A percentile compares a stretch with the other conserved stretches of the same genome.
phyloP scores from a whole-genome alignment of 2,329 filamentous ascomycete genomes.

The Colletotrichum sp. region DNA sequence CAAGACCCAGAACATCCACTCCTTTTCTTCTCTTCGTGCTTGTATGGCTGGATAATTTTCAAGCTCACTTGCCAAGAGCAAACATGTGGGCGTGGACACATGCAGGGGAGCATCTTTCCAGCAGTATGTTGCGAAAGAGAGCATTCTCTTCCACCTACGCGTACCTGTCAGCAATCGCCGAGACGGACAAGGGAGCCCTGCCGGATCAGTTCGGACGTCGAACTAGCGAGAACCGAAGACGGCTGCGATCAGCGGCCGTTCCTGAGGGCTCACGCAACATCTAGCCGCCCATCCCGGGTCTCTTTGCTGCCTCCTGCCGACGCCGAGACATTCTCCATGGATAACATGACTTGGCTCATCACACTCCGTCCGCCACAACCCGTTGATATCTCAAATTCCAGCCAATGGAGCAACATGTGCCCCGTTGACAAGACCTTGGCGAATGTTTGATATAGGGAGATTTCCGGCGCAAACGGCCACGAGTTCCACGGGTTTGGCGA shows the following conservation, averaged over 20 bases:
- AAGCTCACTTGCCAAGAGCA: neutral
- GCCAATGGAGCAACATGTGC: neutral
- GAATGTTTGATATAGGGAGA: neutral
- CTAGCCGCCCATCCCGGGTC: neutral
- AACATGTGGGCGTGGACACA: neutral
- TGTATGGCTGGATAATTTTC: neutral
- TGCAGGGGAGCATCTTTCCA: neutral
- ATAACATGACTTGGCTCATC: constrained; percentile 2
- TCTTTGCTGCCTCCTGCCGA: neutral
- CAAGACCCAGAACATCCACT: neutral
- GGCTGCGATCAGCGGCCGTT: constrained; percentile 8
- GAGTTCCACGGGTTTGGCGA: neutral
- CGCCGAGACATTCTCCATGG: constrained; percentile 6
- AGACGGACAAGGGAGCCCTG: constrained; percentile 9
- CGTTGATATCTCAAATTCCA: neutral
- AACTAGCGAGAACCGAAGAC: neutral
- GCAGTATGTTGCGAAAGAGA: neutral
- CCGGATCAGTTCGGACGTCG: neutral
- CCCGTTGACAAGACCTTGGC: constrained; percentile 15
- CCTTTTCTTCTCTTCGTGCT: neutral
- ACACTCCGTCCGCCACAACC: neutral
- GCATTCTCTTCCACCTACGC: neutral
- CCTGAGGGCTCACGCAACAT: neutral
- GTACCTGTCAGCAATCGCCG: neutral
- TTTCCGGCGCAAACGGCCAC: neutral